Percentiles rank a stretch among this genome's conserved stretches.
phyloP scores from a whole-genome alignment of 768 basidiomycete species.

The Lanmaoa pseudosensibilis region DNA sequence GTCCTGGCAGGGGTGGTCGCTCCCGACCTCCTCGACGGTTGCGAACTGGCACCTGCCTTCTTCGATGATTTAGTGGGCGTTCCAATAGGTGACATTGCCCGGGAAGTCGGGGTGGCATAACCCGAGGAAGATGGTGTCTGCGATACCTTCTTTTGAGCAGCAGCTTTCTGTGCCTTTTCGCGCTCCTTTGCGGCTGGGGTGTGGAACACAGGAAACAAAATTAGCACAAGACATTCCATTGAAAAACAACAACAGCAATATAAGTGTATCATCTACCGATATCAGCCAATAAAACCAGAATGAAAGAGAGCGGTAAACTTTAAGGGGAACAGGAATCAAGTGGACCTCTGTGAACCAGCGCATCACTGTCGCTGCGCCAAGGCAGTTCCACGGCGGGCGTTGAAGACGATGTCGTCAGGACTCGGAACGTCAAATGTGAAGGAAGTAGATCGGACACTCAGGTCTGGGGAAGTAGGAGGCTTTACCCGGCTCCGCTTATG shows the following conservation, averaged over 20 bases:
- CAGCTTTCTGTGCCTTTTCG: slow-evolving; percentile 67
- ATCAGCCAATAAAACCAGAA: slow-evolving; percentile 16
- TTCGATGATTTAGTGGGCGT: slow-evolving; percentile 45
- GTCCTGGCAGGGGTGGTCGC: slow-evolving; percentile 42
- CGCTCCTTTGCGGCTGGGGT: slow-evolving; percentile 73
- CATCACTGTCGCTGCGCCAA: slow-evolving; percentile 42
- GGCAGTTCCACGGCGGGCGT: slow-evolving; percentile 75
- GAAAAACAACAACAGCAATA: slow-evolving; percentile 29
- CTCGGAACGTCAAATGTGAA: slow-evolving; percentile 83
- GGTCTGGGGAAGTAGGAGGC: slow-evolving; percentile 33
- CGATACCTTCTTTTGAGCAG: slow-evolving; percentile 43
- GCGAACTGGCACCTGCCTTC: slow-evolving; percentile 35
- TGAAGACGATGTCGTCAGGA: slow-evolving; percentile 87
- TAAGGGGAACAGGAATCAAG: neutral
- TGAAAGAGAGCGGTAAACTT: slow-evolving; percentile 18
- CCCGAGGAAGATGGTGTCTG: slow-evolving; percentile 39
- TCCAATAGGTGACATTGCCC: slow-evolving; percentile 42
- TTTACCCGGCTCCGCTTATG: slow-evolving; percentile 10
- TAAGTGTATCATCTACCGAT: slow-evolving; percentile 30
- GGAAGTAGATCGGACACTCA: slow-evolving; percentile 34
- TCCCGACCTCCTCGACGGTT: slow-evolving; percentile 39
- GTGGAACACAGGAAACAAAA: slow-evolving; percentile 34
- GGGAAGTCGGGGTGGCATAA: slow-evolving; percentile 40
- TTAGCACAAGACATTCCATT: slow-evolving; percentile 41
- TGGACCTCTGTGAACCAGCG: slow-evolving; percentile 2